Conservation (phyloP, 306 rosid species). For the Dryas alaskensis region DNA sequence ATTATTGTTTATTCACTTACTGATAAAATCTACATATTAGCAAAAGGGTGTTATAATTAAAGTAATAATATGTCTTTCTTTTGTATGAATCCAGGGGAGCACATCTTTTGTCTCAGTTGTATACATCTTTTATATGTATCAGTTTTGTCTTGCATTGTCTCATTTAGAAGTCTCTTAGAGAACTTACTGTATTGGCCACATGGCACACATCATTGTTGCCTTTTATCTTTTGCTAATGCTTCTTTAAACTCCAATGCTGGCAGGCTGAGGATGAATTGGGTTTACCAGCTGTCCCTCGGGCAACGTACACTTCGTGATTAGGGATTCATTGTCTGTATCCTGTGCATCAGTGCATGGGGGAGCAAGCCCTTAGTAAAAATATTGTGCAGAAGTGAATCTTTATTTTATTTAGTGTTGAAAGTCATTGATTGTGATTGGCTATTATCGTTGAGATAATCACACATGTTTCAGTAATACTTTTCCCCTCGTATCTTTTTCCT, state of each 20-base stretch:
- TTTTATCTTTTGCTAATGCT: conserved; percentile 3
- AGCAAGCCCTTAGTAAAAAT: conserved; percentile 38
- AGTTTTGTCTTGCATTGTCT: no score
- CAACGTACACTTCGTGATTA: conserved; percentile 63
- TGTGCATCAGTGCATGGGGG: conserved; percentile 8
- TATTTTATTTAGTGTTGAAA: conserved; percentile 24
- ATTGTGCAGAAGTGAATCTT: conserved; percentile 50
- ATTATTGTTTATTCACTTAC: no score
- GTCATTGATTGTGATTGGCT: conserved; percentile 17
- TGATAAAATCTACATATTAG: no score
- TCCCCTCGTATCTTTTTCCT: no score
- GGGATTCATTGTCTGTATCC: conserved; percentile 10
- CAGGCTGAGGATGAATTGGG: conserved; percentile 88
- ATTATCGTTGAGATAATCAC: neutral
- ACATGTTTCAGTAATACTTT: no score
- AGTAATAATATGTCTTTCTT: no score
- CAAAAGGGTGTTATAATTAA: no score
- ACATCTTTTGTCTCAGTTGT: no score
- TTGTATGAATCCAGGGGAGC: no score
- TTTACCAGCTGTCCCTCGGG: conserved; percentile 88
- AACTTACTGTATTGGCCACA: neutral
- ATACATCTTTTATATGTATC: no score
- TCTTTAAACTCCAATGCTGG: conserved; percentile 26
- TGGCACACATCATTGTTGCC: neutral
- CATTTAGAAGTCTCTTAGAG: no score